These are phyloP conservation scores for Urtica urens DNA, from an alignment of 306 rosid genomes.

Conservation along the genomic window DNA sequence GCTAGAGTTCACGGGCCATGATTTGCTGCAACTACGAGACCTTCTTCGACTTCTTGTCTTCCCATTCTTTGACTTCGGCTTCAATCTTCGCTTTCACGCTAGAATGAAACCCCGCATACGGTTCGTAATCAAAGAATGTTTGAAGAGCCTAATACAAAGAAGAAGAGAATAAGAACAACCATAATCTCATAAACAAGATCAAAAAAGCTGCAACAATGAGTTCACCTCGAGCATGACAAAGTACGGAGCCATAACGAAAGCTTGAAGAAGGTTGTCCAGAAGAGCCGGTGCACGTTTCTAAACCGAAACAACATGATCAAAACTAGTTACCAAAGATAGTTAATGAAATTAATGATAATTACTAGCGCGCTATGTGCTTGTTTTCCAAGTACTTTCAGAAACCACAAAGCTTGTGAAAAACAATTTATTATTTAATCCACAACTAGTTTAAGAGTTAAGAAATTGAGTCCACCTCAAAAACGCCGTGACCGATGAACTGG, in stretches of 20 bases:
- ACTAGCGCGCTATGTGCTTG: not conserved
- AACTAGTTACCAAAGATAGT: not conserved
- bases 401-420: too few relatives aligned
- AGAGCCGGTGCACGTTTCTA: conserved; percentile 92
- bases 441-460: conserved; percentile 7
- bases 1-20: not conserved
- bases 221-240: conserved; percentile 66
- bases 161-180: not conserved
- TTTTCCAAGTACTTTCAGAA: too few relatives aligned
- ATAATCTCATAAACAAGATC: not conserved
- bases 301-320: not conserved
- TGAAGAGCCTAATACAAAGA: conserved; percentile 40
- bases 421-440: not conserved
- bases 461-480: conserved; percentile 68
- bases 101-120: conserved; percentile 61
- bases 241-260: conserved; percentile 82
- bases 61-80: conserved; percentile 50
- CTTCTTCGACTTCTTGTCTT: conserved; percentile 52
- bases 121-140: conserved; percentile 50
- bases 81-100: conserved; percentile 49
- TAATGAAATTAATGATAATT: too few relatives aligned
- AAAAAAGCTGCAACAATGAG: not conserved
- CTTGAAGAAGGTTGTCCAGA: conserved; percentile 75
- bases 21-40: conserved; percentile 14
- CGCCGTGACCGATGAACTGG: conserved; percentile 81